Evolutionary conservation across 23 red algal species (phyloP).

Genomic region (Gracilaria gracilis): DNA sequence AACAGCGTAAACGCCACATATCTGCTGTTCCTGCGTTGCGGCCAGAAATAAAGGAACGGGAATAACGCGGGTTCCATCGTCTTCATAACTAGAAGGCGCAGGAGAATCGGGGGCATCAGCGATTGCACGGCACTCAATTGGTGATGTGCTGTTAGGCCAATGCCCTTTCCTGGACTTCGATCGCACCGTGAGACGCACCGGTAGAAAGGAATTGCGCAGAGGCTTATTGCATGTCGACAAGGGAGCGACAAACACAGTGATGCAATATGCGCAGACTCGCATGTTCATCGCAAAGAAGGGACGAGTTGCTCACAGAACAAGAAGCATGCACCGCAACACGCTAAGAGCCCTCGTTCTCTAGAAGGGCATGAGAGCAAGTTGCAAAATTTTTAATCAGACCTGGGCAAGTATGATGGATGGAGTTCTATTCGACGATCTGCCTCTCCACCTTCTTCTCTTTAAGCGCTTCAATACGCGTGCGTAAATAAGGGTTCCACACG

Average conservation of each 20-base stretch:
- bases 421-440: slow-evolving; percentile 50
- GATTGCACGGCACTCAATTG: background rate
- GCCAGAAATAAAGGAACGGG: slow-evolving; percentile 60
- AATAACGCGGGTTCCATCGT: slow-evolving; percentile 76
- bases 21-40: slow-evolving; percentile 19
- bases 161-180: background rate
- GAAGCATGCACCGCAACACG: background rate
- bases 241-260: background rate
- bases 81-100: slow-evolving; percentile 12
- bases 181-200: background rate
- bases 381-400: slow-evolving; percentile 39
- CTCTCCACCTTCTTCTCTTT: slow-evolving; percentile 77
- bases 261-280: background rate
- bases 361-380: background rate
- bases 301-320: background rate
- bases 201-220: background rate
- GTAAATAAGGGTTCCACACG: slow-evolving; percentile 96
- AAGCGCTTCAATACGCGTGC: slow-evolving; percentile 72
- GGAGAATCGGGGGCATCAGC: background rate
- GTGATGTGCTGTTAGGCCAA: background rate
- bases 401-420: background rate
- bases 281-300: background rate
- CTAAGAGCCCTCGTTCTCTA: too few species aligned
- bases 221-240: background rate
- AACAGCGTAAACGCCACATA: slow-evolving; percentile 81